Evolutionary conservation across 441 rosid genomes (phyloP), one percentile per base, ranked within the genome.

Genomic region (Erysimum pusillum): DNA sequence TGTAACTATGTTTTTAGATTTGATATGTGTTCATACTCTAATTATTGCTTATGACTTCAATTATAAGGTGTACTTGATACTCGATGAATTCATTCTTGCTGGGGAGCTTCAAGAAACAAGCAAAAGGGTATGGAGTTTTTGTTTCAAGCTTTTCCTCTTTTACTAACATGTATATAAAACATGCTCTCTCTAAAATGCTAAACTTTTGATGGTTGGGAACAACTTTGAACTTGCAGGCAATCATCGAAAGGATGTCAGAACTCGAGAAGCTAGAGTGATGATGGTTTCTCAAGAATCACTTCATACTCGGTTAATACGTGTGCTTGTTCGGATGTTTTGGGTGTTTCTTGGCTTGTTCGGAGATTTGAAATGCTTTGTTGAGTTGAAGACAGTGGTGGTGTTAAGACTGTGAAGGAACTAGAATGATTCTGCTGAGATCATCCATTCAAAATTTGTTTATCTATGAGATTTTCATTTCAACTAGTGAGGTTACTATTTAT

Each of bases 41-140:
- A 42, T 42, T 4, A 0, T 15, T 69, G 18, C 58, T 20, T 58
- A 9, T 45, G 46, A 2, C 4, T 71, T 71, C 0, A n/a, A 46
- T 6, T 1, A n/a, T 15, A 20, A 95, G 99, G 99, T 93, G 17
- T 95, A 95, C 82, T 82, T 93, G 86, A 90, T 95, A 72, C 97
- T 95, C 12, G 99, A 95, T 60, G 98, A 95, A 74, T 95, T 95
- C 88, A 93, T 95, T 83, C 99, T 95, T 79, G 99, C 97, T 20
- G 99, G 99, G 36, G 99, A 95, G 83, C 97, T 95, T n/a, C 98
- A 95, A 86, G 99, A 95, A 90, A 94, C 99, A 70, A 95, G 99
- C 91, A 95, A 95, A 84, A 88, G 87, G 93, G 99, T 91, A 67
- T 45, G 44, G 0, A 53, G 0, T 20, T 12, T n/a, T 58, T 2